Evolutionary conservation across 495 filamentous ascomycete genomes (phyloP).

Genomic region (Aspergillus sclerotioniger): DNA sequence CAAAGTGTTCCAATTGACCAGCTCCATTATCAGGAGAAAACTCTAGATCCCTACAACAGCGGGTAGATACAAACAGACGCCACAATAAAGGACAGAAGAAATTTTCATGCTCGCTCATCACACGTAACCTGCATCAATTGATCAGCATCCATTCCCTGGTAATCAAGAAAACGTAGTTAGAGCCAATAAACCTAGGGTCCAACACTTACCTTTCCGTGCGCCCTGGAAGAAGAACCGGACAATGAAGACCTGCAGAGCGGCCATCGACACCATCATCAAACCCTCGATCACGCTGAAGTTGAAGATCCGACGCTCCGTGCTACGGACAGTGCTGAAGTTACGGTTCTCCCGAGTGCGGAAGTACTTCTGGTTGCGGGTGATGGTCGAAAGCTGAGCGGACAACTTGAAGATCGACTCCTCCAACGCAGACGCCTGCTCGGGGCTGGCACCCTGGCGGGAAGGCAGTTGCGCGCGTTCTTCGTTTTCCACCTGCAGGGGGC

Average conservation of each 20-base stretch:
- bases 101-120: conserved; percentile 43
- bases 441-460: conserved; percentile 82
- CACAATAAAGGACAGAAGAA: conserved; percentile 32
- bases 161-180: conserved; percentile 2
- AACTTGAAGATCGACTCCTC: conserved; percentile 97
- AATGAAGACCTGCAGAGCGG: conserved; percentile 93
- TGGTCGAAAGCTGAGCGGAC: conserved; percentile 90
- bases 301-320: conserved; percentile 92
- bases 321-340: conserved; percentile 96
- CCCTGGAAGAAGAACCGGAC: conserved; percentile 99
- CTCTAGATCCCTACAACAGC: conserved; percentile 14
- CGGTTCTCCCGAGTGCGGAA: conserved; percentile 99
- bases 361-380: conserved; percentile 97
- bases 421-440: conserved; percentile 86
- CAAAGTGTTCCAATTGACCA: conserved; percentile 11
- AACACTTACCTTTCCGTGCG: conserved; percentile 65
- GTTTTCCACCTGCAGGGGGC: conserved; percentile 75
- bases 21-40: conserved; percentile 6
- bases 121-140: conserved; percentile 23
- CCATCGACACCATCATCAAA: conserved; percentile 92
- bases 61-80: conserved; percentile 27
- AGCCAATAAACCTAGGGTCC: neutral
- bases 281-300: conserved; percentile 96
- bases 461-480: conserved; percentile 80
- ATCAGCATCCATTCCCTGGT: neutral